Evolutionary conservation across 2,329 filamentous ascomycete genomes (phyloP), one percentile per base, ranked within the genome.

Genomic region (Fusarium sp.): DNA sequence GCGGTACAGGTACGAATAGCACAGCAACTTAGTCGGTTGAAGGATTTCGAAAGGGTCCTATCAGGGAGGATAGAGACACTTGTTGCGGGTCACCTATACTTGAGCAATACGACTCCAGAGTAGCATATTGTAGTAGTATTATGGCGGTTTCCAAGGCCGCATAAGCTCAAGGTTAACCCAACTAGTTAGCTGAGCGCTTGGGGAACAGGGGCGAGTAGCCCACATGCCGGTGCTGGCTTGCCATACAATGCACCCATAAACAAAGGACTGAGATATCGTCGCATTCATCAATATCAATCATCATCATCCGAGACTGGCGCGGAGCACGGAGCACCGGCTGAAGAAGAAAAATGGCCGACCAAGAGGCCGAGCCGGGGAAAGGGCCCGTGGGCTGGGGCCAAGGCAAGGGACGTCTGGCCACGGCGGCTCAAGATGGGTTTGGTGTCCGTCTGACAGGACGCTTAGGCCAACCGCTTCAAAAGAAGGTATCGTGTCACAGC

Each of bases 391-490:
- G 60, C 63, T 60, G 60, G 54, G 60, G 52, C 35, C 52, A 57
- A 64, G 56, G 60, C 52, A 57, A 64, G 56, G 60, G 35, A 62
- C 56, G 48, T 61, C 71, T 49, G 71, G 64, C 63, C 69, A 74
- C 67, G 67, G 71, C 55, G 65, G 64, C 57, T 68, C 40, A 68
- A 60, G 46, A 60, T 65, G 65, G 66, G 66, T 41, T 69, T 69
- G 64, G 63, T 54, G 53, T 55, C 70, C 66, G 69, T 71, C 69
- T 76, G 74, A 76, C 74, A 76, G 74, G 73, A 74, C 74, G 74
- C 74, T 76, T 70, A 73, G 74, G 60, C 74, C 74, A 54, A 67
- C 32, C 23, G 23, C 35, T 65, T 64, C 69, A 61, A 49, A 56
- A 52, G 57, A 66, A 23, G 30, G 63, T 52, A 53, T 55, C 64